A percentile compares a stretch with the other conserved stretches of the same genome.
Evolutionary conservation across 2,329 filamentous ascomycete species (phyloP).

Genomic region (Ophiocordyceps unilateralis): DNA sequence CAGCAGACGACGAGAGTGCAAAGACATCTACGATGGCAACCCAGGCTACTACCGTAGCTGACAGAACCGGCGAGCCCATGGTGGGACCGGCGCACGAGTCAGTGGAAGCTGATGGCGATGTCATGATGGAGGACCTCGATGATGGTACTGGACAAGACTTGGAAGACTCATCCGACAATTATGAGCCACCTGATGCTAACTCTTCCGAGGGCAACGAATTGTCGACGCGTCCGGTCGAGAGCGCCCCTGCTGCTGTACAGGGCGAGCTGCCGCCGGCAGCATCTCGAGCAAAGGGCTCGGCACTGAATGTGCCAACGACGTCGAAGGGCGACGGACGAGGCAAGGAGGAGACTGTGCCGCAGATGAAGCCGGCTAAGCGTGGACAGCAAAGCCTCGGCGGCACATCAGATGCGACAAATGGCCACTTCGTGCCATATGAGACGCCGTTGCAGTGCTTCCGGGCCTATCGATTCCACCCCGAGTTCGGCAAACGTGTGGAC

Average conservation of each 20-base stretch:
- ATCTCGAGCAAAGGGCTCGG: not conserved
- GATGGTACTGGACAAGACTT: conserved; percentile 21
- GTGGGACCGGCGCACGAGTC: not conserved
- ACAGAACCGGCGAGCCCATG: not conserved
- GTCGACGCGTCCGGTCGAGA: not conserved
- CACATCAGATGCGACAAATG: not conserved
- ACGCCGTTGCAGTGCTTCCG: conserved; percentile 72
- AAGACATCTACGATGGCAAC: not conserved
- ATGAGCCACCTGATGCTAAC: conserved; percentile 33
- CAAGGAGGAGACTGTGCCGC: not conserved
- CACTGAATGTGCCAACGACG: not conserved
- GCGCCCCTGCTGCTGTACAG: too few relatives aligned
- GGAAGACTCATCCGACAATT: conserved; percentile 27
- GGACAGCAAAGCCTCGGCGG: not conserved
- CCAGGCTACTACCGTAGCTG: too few relatives aligned
- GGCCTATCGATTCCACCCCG: conserved; percentile 78
- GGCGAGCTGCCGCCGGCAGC: not conserved
- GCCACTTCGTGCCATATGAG: conserved; percentile 46
- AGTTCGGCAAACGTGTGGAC: conserved; percentile 49
- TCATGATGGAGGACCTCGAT: conserved; percentile 6
- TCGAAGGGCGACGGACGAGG: too few relatives aligned
- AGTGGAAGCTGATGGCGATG: conserved; percentile 2
- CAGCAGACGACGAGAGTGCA: not conserved
- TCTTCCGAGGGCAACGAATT: conserved; percentile 2
- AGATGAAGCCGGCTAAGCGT: too few relatives aligned